Conservation (phyloP, 306 rosid genomes). For the Ceratonia siliqua region DNA sequence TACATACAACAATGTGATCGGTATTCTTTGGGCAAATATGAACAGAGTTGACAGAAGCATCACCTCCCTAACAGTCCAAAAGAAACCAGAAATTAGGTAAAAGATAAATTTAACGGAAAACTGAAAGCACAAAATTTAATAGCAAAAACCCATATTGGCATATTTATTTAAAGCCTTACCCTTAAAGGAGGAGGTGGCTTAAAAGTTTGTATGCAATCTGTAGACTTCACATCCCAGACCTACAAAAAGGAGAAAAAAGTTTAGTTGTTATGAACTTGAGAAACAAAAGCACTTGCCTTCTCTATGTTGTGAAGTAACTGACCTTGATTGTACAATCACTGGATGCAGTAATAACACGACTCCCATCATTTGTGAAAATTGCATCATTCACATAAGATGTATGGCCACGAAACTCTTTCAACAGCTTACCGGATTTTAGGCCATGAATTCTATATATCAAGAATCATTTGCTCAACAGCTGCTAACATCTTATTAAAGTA, state of each 20-base stretch:
- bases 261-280: conserved; percentile 4
- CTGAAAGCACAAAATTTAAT: conserved; percentile 15
- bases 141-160: conserved; percentile 11
- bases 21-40: conserved; percentile 85
- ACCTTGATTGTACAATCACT: conserved; percentile 99
- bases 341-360: conserved; percentile 89
- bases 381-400: conserved; percentile 93
- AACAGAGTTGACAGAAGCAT: conserved; percentile 97
- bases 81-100: conserved; percentile 39
- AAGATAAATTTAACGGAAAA: conserved; percentile 5
- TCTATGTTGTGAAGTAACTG: conserved; percentile 28
- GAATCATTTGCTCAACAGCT: conserved; percentile 25
- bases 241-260: conserved; percentile 36
- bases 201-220: conserved; percentile 90
- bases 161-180: conserved; percentile 38
- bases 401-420: conserved; percentile 99
- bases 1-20: conserved; percentile 89
- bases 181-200: conserved; percentile 99
- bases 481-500: conserved; percentile 7
- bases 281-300: neutral
- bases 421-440: conserved; percentile 87
- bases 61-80: conserved; percentile 75
- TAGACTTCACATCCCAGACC: conserved; percentile 94
- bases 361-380: conserved; percentile 82
- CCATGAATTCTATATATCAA: conserved; percentile 76